Evolutionary conservation across 1,284 basidiomycete species (phyloP).

Genomic region (Tylopilus orsonianus): DNA sequence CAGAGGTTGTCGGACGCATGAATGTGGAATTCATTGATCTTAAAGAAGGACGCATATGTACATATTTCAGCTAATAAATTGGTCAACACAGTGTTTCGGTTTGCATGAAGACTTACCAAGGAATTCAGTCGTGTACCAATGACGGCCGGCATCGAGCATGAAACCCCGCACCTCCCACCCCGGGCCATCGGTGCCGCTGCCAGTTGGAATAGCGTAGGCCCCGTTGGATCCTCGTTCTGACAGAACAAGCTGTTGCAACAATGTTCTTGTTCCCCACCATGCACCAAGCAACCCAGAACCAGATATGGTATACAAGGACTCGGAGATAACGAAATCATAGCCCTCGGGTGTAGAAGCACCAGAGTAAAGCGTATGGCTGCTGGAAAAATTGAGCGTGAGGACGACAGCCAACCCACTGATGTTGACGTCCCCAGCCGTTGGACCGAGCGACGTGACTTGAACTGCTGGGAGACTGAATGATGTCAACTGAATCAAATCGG

Average conservation of each 20-base stretch:
- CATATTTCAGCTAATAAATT: conserved; percentile 35
- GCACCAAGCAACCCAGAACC: conserved; percentile 34
- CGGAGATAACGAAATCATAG: conserved; percentile 34
- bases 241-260: conserved; percentile 37
- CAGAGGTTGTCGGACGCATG: conserved; percentile 40
- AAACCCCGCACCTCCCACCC: conserved; percentile 42
- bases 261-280: conserved; percentile 42
- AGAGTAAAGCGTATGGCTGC: conserved; percentile 30
- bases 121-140: conserved; percentile 36
- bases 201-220: conserved; percentile 27
- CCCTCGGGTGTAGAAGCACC: conserved; percentile 35
- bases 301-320: conserved; percentile 30
- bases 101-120: conserved; percentile 24
- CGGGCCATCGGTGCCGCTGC: conserved; percentile 35
- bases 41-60: conserved; percentile 41
- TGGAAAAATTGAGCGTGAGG: conserved; percentile 22
- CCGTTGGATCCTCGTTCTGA: conserved; percentile 11
- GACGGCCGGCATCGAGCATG: conserved; percentile 40
- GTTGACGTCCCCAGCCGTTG: background rate
- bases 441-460: conserved; percentile 5
- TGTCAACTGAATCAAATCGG: conserved; percentile 21
- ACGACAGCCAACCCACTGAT: conserved; percentile 18
- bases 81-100: background rate
- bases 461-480: conserved; percentile 20
- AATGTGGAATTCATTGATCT: conserved; percentile 37